These are phyloP conservation scores for Gonium pectorale DNA, from an alignment of 139 green algal species.

Conservation along the genomic window DNA sequence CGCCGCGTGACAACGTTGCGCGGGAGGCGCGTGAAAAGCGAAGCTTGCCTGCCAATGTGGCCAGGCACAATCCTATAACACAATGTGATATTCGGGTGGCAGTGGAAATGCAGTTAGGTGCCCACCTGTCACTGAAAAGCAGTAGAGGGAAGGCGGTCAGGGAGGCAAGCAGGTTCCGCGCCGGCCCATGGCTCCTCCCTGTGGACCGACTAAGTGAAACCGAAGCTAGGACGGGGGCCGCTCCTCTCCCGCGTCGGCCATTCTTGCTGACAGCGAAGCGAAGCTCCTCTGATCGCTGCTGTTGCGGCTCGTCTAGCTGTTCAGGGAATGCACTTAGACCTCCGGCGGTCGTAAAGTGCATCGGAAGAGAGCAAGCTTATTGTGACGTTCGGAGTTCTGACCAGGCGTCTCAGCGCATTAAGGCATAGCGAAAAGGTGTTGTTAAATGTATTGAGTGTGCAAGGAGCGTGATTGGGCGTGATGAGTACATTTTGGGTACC, in stretches of 20 bases:
- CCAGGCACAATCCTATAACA: neutral
- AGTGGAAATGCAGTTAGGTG: neutral
- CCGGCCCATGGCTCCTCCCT: neutral
- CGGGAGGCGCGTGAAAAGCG: neutral
- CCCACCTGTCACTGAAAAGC: constrained; percentile 10
- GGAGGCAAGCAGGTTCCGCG: neutral
- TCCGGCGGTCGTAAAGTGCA: constrained; percentile 25
- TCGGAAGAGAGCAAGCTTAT: no score
- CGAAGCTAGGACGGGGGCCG: neutral
- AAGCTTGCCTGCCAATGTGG: neutral
- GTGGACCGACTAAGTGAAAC: neutral
- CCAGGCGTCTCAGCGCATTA: no score
- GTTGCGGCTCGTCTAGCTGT: no score
- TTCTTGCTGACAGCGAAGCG: neutral
- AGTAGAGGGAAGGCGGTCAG: neutral
- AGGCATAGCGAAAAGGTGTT: no score
- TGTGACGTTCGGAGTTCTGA: no score
- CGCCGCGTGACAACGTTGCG: neutral
- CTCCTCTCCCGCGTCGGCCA: neutral
- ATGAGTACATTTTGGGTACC: no score
- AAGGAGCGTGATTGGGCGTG: no score
- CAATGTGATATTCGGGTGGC: neutral
- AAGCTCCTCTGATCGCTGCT: neutral
- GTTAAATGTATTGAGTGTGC: no score
- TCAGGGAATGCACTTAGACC: neutral